A percentile compares a stretch with the other conserved stretches of the same genome.
These are phyloP conservation scores for Apiotrichum laibachii DNA, from an alignment of 1,284 basidiomycete species.

Conservation along the genomic window DNA sequence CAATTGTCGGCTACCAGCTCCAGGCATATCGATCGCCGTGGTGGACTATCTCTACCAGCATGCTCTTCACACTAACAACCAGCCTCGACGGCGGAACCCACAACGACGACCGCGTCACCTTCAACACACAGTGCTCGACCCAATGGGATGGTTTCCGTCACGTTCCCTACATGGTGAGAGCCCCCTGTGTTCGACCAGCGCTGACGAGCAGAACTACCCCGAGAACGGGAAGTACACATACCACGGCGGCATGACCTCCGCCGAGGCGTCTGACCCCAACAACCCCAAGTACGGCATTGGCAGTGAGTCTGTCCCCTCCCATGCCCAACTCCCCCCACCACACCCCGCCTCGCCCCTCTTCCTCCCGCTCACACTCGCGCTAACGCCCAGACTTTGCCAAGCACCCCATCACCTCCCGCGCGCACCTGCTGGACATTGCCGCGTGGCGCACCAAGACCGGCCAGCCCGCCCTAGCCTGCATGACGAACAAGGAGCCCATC, in stretches of 20 bases:
- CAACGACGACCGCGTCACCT: too few species aligned
- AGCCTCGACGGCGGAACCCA: conserved; percentile 38
- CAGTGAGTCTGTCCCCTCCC: conserved; percentile 14
- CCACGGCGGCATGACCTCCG: conserved; percentile 16
- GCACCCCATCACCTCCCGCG: conserved; percentile 24
- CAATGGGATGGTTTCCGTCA: conserved; percentile 53
- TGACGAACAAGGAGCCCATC: conserved; percentile 23
- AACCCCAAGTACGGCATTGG: conserved; percentile 13
- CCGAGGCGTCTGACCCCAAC: conserved; percentile 11
- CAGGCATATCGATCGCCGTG: too few species aligned
- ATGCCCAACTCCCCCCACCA: too few species aligned
- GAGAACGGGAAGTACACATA: conserved; percentile 16
- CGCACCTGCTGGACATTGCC: conserved; percentile 23
- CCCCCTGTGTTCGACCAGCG: too few species aligned
- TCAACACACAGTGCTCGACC: conserved; percentile 51
- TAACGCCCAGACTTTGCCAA: conserved; percentile 21
- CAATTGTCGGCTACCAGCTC: too few species aligned
- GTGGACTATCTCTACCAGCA: too few species aligned
- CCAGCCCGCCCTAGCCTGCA: conserved; percentile 43
- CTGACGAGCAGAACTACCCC: conserved; percentile 19
- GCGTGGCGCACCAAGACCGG: conserved; percentile 40
- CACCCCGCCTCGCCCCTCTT: too few species aligned
- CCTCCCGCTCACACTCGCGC: too few species aligned
- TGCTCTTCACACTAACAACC: too few species aligned
- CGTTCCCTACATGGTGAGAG: too few species aligned